Base-by-base conservation (phyloP, 768 basidiomycete species). In the Boletus bicolor region DNA sequence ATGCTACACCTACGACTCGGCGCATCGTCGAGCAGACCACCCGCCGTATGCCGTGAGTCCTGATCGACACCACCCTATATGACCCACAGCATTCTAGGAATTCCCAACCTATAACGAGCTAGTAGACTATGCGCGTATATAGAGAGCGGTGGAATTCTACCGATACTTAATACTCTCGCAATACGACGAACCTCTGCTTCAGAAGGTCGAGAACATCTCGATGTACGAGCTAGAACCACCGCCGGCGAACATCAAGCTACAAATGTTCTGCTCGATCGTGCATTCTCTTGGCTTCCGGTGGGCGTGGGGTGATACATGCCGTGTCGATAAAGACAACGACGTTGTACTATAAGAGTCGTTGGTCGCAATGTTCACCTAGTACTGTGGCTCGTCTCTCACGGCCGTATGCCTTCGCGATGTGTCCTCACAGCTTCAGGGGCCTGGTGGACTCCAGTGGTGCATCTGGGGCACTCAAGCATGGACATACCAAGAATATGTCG, bases 301-400 rank as follows among this genome's bases (percentile, higher is more conserved):
- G 63, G 62, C 49, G 24, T 64, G 63, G 62, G 36, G 39, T 0
- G 62, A 64, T 19, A 64, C 62, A 1, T 62, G 53, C 19, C 61
- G 61, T 19, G 21, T 62, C 0, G 42, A 61, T 5, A n/a, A 38
- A 17, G 8, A 14, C 1, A 6, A 49, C 19, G 48, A 41, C 0
- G 47, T 51, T 12, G 49, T 55, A 7, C 15, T 45, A n/a, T 53
- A 64, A 35, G 62, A 64, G 12, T 61, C 62, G 0, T 14, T 64
- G 19, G 54, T 57, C 1, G 53, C 61, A 17, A 57, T 62, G 60
- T 62, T 62, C 43, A 36, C 17, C 1, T 62, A 59, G 60, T 62
- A 58, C 26, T 49, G 24, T 30, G 39, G 55, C 10, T 36, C 57
- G 14, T 46, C 51, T 8, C 44, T 62, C 5, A 64, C 63, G 0